Evolutionary conservation across 2,329 filamentous ascomycete species (phyloP).

Genomic region (Pseudogymnoascus pannorum): DNA sequence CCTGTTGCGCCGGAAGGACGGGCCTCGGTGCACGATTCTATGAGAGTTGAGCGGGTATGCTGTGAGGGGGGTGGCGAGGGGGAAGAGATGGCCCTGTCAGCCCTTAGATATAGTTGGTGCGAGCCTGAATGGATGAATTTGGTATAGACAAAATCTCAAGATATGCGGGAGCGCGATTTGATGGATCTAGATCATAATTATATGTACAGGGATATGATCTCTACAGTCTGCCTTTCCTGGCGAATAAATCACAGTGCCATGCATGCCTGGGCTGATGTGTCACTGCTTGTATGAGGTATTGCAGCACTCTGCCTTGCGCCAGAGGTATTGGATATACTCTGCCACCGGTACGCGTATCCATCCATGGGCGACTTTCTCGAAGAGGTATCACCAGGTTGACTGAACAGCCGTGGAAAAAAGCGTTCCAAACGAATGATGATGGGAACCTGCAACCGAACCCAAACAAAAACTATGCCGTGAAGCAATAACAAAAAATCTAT

Average conservation of each 20-base stretch:
- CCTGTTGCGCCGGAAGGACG: conserved; percentile 11
- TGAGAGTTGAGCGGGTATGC: conserved; percentile 18
- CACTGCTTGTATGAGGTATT: neutral
- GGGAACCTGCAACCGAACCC: neutral
- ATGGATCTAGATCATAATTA: conserved; percentile 6
- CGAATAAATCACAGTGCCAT: neutral
- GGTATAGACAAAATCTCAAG: conserved; percentile 4
- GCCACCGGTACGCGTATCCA: neutral
- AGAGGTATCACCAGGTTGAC: neutral
- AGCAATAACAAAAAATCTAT: conserved; percentile 1
- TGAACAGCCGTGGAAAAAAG: neutral
- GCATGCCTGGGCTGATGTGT: neutral
- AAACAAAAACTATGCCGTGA: neutral
- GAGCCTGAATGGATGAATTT: neutral
- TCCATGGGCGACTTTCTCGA: conserved; percentile 1
- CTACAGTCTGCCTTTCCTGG: neutral
- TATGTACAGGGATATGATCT: conserved; percentile 7
- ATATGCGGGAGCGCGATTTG: conserved; percentile 1
- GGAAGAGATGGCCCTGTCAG: neutral
- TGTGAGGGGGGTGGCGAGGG: neutral
- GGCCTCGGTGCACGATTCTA: conserved; percentile 32
- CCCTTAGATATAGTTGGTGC: neutral
- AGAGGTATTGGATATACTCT: neutral
- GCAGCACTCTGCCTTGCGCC: neutral
- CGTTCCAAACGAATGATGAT: neutral